Percentiles rank a stretch among this genome's conserved stretches.
These are phyloP conservation scores for Fraxinus quadrangulata DNA, from an alignment of 257 asterid genomes.

Conservation along the genomic window DNA sequence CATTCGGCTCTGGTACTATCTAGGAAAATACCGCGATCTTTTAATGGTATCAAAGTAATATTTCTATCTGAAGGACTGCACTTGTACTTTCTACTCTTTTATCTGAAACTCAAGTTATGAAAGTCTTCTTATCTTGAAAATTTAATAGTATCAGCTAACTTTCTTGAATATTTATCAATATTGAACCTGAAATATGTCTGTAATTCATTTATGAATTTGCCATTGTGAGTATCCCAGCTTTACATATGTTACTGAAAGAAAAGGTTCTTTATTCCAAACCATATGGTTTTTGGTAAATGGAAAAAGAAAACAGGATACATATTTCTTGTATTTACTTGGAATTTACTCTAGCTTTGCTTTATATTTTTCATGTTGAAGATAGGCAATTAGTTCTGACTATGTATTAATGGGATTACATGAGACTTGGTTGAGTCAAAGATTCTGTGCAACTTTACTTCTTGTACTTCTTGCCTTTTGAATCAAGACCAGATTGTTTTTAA, in stretches of 20 bases:
- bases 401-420: not conserved
- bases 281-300: not conserved
- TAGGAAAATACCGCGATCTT: constrained; percentile 86
- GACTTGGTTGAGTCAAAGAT: not conserved
- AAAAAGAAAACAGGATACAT: not conserved
- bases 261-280: not conserved
- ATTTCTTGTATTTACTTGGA: not conserved
- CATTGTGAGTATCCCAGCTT: not conserved
- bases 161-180: not conserved
- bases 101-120: not conserved
- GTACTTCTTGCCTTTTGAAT: not conserved
- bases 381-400: not conserved
- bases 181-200: not conserved
- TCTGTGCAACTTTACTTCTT: not conserved
- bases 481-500: not conserved
- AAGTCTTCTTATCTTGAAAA: not conserved
- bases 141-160: not conserved
- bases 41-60: constrained; percentile 71
- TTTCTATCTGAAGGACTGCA: constrained; percentile 10
- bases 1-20: constrained; percentile 97
- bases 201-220: not conserved
- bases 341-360: not conserved
- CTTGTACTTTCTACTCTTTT: not conserved
- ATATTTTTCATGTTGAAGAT: not conserved
- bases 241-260: not conserved